phyloP scores from a whole-genome alignment of 1,139 yeast genomes.

The Candida albicans region DNA sequence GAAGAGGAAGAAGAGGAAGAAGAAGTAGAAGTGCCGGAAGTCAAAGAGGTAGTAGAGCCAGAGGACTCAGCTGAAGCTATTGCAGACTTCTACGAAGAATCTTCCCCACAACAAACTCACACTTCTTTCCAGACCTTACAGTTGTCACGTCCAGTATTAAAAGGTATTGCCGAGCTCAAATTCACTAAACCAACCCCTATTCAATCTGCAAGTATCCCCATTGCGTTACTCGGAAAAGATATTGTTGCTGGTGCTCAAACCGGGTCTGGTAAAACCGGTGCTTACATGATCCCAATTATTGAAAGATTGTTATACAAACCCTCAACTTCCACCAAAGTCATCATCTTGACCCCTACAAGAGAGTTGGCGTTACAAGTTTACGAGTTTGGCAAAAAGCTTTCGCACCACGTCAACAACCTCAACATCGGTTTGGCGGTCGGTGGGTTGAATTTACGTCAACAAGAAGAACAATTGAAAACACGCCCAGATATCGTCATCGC shows the following conservation, averaged over 20 bases:
- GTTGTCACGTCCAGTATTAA: slow-evolving; percentile 84
- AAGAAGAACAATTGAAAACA: slow-evolving; percentile 86
- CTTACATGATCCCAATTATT: slow-evolving; percentile 91
- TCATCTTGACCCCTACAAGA: slow-evolving; percentile 93
- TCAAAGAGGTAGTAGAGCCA: slow-evolving; percentile 44
- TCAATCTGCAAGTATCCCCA: slow-evolving; percentile 91
- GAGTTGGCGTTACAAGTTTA: slow-evolving; percentile 95
- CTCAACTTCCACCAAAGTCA: slow-evolving; percentile 83
- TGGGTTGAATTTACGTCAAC: slow-evolving; percentile 91
- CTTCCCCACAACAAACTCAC: slow-evolving; percentile 44
- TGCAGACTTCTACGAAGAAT: slow-evolving; percentile 63
- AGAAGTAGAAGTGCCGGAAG: slow-evolving; percentile 25
- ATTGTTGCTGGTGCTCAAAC: slow-evolving; percentile 99
- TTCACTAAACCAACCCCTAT: slow-evolving; percentile 89
- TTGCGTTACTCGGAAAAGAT: slow-evolving; percentile 88
- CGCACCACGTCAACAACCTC: slow-evolving; percentile 70
- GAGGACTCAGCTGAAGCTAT: slow-evolving; percentile 69
- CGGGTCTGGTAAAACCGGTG: slow-evolving; percentile 99
- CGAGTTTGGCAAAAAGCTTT: slow-evolving; percentile 87
- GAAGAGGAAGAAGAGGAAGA: slow-evolving; percentile 27
- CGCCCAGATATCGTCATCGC: slow-evolving; percentile 97
- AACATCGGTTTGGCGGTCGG: slow-evolving; percentile 95
- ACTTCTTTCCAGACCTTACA: slow-evolving; percentile 68
- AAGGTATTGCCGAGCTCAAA: slow-evolving; percentile 78
- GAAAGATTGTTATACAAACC: slow-evolving; percentile 92